These are phyloP conservation scores for Fraxinus sp. DNA, from an alignment of 305 asterid genomes.

Conservation along the genomic window DNA sequence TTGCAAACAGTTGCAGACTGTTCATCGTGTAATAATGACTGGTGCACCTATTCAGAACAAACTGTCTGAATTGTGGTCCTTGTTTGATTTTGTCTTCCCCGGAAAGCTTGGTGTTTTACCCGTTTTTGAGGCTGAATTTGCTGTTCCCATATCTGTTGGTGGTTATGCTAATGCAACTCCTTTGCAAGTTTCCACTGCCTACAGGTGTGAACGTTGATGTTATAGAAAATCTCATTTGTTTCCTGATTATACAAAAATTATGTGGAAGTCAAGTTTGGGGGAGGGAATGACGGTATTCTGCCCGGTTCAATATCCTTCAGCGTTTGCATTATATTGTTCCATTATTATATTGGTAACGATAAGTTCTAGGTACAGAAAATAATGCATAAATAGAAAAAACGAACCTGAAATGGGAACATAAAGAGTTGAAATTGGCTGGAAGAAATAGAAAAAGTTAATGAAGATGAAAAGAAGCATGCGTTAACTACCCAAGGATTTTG, in stretches of 20 bases:
- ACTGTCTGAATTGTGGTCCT: conserved; percentile 91
- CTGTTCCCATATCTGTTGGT: conserved; percentile 97
- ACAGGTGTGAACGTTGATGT: conserved; percentile 51
- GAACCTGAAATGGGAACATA: background rate
- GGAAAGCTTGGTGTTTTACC: conserved; percentile 96
- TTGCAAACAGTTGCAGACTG: conserved; percentile 96
- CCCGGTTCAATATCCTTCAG: conserved; percentile 8
- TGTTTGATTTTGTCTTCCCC: conserved; percentile 95
- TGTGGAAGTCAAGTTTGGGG: background rate
- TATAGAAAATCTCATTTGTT: conserved; percentile 6
- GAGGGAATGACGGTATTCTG: background rate
- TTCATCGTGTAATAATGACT: conserved; percentile 90
- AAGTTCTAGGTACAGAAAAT: background rate
- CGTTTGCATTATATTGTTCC: background rate
- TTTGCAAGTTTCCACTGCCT: conserved; percentile 91
- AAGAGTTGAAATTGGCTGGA: conserved; percentile 6
- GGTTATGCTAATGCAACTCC: conserved; percentile 97
- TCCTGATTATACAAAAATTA: background rate
- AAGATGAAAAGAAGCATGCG: conserved; percentile 5
- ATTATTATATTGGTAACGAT: background rate
- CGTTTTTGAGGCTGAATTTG: conserved; percentile 94
- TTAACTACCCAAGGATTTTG: conserved; percentile 12
- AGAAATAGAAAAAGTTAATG: conserved; percentile 3
- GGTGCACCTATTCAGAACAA: conserved; percentile 94
- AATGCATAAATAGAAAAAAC: background rate